A percentile compares a stretch with the other conserved stretches of the same genome.
Conservation (phyloP, 306 rosid species). For the Abrus precatorius region DNA sequence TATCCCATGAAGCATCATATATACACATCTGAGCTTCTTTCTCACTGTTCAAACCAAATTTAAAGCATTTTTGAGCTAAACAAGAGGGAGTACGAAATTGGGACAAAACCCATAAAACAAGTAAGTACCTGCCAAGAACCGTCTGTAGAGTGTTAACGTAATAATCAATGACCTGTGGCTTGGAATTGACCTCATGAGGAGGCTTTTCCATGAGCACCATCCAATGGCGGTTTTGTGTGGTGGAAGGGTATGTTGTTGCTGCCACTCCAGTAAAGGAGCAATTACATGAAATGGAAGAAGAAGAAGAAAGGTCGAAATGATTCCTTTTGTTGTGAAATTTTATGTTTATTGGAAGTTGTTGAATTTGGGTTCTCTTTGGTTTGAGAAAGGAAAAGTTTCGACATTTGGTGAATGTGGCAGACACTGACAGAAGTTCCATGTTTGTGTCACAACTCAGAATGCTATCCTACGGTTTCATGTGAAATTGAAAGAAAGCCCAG, state of each 20-base stretch:
- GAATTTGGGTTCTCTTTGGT: slow-evolving; percentile 49
- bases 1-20: slow-evolving; percentile 78
- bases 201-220: slow-evolving; percentile 77
- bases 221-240: slow-evolving; percentile 70
- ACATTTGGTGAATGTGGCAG: slow-evolving; percentile 47
- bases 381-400: slow-evolving; percentile 48
- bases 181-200: slow-evolving; percentile 61
- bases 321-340: slow-evolving; percentile 45
- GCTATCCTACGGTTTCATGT: slow-evolving; percentile 9
- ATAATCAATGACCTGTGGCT: slow-evolving; percentile 60
- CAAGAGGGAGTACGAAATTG: not conserved
- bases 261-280: slow-evolving; percentile 42
- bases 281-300: slow-evolving; percentile 45
- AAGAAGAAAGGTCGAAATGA: slow-evolving; percentile 44
- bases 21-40: slow-evolving; percentile 84
- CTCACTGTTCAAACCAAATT: slow-evolving; percentile 63
- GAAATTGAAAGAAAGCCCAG: not conserved
- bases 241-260: slow-evolving; percentile 53
- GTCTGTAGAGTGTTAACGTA: slow-evolving; percentile 64
- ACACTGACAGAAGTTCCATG: slow-evolving; percentile 63
- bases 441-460: not conserved
- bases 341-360: slow-evolving; percentile 46
- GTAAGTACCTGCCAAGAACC: slow-evolving; percentile 75
- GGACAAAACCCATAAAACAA: slow-evolving; percentile 7
- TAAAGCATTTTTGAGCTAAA: slow-evolving; percentile 36